Percentiles rank a stretch among this genome's conserved stretches.
Evolutionary conservation across 148 eudicot genomes (phyloP).

Genomic region (Rhododendron williamsianum): DNA sequence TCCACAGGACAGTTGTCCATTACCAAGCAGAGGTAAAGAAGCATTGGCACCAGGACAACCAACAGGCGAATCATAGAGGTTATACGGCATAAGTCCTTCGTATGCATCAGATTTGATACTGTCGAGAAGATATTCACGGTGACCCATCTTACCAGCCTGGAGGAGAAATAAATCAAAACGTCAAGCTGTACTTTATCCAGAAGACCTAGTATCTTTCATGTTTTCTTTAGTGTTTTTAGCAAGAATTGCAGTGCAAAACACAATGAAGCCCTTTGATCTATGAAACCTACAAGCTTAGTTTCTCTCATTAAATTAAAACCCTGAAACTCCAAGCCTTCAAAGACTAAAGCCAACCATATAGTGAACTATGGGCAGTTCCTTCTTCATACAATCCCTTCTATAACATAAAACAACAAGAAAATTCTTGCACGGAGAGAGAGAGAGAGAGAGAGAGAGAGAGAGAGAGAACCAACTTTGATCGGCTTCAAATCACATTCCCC

Average conservation of each 20-base stretch:
- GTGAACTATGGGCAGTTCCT: neutral
- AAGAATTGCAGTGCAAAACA: neutral
- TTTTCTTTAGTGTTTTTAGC: neutral
- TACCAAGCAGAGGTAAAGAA: conserved; percentile 23
- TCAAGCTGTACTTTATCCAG: neutral
- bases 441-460: conserved; percentile 9
- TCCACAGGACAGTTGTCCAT: conserved; percentile 23
- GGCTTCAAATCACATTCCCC: conserved; percentile 23
- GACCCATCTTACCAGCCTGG: conserved; percentile 31
- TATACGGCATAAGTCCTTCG: conserved; percentile 23
- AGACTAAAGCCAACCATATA: neutral
- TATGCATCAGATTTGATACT: conserved; percentile 30
- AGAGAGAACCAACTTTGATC: conserved; percentile 28
- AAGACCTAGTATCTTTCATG: neutral
- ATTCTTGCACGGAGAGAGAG: neutral
- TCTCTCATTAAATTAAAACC: neutral
- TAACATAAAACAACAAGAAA: neutral
- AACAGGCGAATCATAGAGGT: conserved; percentile 23
- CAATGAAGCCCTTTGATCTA: neutral
- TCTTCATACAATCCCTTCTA: neutral
- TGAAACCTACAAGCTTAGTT: neutral
- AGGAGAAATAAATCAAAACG: conserved; percentile 5
- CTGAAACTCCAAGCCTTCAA: neutral
- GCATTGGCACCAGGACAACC: conserved; percentile 25
- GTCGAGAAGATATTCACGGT: conserved; percentile 15